Evolutionary conservation across 2,329 filamentous ascomycete genomes (phyloP).

Genomic region (Cytospora paraplurivora): DNA sequence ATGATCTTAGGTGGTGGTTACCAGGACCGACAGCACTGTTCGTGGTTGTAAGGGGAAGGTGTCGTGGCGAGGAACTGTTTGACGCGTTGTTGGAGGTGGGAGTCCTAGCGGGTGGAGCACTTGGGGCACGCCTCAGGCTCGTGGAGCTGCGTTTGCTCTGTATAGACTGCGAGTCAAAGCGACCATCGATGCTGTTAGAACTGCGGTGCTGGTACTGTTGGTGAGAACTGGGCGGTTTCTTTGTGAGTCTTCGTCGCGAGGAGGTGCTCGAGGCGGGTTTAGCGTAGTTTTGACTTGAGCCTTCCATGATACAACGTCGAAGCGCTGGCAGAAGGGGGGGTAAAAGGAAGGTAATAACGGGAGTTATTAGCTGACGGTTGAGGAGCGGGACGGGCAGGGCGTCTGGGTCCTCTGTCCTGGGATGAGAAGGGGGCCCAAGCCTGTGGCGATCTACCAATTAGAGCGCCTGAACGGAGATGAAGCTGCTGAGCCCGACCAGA

Average conservation of each 20-base stretch:
- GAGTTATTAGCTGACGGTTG: slow-evolving; percentile 27
- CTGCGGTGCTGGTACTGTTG: slow-evolving; percentile 49
- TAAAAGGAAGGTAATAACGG: slow-evolving; percentile 26
- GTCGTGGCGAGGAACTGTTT: slow-evolving; percentile 52
- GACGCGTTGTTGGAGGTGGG: slow-evolving; percentile 52
- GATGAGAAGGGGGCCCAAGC: slow-evolving; percentile 26
- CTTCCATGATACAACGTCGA: slow-evolving; percentile 48
- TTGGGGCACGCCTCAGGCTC: slow-evolving; percentile 62
- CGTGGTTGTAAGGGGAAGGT: slow-evolving; percentile 40
- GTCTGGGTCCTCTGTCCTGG: slow-evolving; percentile 20
- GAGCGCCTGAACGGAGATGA: slow-evolving; percentile 16
- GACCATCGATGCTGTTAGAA: slow-evolving; percentile 55
- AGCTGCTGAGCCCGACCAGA: slow-evolving; percentile 18
- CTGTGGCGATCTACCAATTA: slow-evolving; percentile 22
- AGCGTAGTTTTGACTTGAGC: slow-evolving; percentile 41
- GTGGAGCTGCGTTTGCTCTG: slow-evolving; percentile 66
- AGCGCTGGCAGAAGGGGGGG: slow-evolving; percentile 14
- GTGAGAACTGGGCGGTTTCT: slow-evolving; percentile 57
- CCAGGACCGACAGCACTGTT: slow-evolving; percentile 16
- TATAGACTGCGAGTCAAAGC: slow-evolving; percentile 58
- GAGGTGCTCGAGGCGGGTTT: slow-evolving; percentile 48
- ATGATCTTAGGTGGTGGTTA: slow-evolving; percentile 38
- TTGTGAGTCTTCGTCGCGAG: slow-evolving; percentile 63
- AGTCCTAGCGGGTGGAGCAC: slow-evolving; percentile 55
- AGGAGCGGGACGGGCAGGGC: slow-evolving; percentile 25